Evolutionary conservation across 2,329 filamentous ascomycete genomes (phyloP).

Genomic region (Aspergillus pseudotamarii): DNA sequence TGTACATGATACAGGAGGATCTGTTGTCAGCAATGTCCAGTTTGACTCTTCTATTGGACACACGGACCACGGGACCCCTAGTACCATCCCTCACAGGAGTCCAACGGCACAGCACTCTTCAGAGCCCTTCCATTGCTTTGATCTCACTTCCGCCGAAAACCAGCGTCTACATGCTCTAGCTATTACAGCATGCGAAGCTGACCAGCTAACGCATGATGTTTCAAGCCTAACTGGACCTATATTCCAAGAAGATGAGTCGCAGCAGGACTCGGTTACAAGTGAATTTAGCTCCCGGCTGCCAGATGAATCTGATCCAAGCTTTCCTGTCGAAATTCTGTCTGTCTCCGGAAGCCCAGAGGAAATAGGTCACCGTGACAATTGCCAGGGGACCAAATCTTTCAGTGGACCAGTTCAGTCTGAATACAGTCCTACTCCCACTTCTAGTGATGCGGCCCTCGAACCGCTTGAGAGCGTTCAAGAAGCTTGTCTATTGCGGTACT

Average conservation of each 20-base stretch:
- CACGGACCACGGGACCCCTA: not conserved
- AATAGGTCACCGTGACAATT: not conserved
- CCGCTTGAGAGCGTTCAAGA: constrained; percentile 15
- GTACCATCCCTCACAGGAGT: not conserved
- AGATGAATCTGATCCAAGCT: not conserved
- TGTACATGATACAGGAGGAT: not conserved
- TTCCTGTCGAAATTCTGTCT: not conserved
- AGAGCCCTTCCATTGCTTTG: too few species aligned
- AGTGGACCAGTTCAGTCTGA: not conserved
- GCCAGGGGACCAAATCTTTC: not conserved
- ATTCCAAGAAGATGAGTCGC: not conserved
- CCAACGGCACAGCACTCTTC: not conserved
- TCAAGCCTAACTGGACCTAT: not conserved
- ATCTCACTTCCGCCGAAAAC: not conserved
- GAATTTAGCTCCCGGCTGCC: not conserved
- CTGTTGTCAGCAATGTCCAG: not conserved
- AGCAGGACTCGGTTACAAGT: not conserved
- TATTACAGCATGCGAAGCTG: not conserved
- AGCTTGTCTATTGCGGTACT: constrained; percentile 25
- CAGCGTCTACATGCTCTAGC: not conserved
- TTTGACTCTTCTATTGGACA: not conserved
- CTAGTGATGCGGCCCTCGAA: not conserved
- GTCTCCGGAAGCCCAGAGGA: not conserved
- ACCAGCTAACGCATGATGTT: not conserved
- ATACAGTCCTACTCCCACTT: not conserved